Evolutionary conservation across 2,329 filamentous ascomycete species (phyloP).

Genomic region (Hirsutella minnesotensis): DNA sequence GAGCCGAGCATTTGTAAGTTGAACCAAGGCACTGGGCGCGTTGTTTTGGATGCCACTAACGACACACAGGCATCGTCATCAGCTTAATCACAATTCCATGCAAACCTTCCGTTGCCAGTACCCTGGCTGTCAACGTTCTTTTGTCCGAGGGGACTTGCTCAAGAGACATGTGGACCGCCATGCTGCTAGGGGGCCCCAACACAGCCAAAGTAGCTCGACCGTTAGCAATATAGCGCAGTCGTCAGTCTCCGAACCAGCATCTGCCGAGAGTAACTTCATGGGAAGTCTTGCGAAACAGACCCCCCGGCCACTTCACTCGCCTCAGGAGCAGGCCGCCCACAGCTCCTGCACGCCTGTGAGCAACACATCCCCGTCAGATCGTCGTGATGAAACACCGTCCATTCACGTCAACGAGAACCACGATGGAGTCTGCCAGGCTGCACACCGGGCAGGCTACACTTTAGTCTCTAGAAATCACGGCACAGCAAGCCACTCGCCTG

Average conservation of each 20-base stretch:
- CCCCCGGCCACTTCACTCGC: conserved; percentile 33
- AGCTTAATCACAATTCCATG: conserved; percentile 91
- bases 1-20: conserved; percentile 81
- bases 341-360: conserved; percentile 36
- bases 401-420: conserved; percentile 1
- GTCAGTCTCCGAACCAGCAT: conserved; percentile 16
- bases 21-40: background rate
- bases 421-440: background rate
- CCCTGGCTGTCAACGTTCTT: conserved; percentile 77
- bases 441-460: too few species aligned
- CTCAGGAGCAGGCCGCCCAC: conserved; percentile 26
- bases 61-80: conserved; percentile 60
- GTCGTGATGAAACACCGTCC: conserved; percentile 9
- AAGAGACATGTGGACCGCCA: conserved; percentile 75
- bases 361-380: conserved; percentile 27
- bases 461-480: too few species aligned
- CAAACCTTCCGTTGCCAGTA: conserved; percentile 92
- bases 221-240: conserved; percentile 24
- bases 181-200: conserved; percentile 64
- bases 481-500: too few species aligned
- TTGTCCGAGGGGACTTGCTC: conserved; percentile 87
- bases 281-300: conserved; percentile 20
- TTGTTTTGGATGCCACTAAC: conserved; percentile 1
- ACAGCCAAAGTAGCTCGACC: conserved; percentile 57
- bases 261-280: background rate